Evolutionary conservation across 352 stramenopile species (phyloP), one percentile per base, ranked within the genome.

Genomic region (Phytopythium oedochilum): DNA sequence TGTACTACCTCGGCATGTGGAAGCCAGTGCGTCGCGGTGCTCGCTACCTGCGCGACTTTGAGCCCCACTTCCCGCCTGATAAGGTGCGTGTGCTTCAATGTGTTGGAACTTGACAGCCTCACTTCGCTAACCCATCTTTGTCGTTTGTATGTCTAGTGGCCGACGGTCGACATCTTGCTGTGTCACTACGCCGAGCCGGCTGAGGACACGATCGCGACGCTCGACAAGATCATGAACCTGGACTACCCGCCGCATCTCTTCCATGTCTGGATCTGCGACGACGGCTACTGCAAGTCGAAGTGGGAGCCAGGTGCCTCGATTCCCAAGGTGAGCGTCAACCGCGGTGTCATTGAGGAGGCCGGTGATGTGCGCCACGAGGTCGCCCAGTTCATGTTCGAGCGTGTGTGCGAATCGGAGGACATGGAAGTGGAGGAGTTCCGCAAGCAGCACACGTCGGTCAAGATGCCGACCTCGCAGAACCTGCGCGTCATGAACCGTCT

Each of bases 1-100:
- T 86, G 5, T 89, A 89, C 64, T 89, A 89, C 59, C 65, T 89
- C 29, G 79, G 79, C 29, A 89, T 89, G 79, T 89, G 79, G 79
- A 88, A 85, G 57, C 79, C 79, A 3, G 79, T 89, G 36, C 79
- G 79, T 64, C 79, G 79, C 28, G 79, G 79, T 7, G 79, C 79
- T 29, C 74, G 79, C 10, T 89, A 88, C 59, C 55, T 89, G 22
- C 54, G 65, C 2, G 79, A 89, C 42, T 89, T 89, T 48, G 83
- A 88, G 42, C 79, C 79, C 5, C 72, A 83, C 47, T 88, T 89
- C 45, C 74, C 75, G 12, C 69, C 74, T 0, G 65, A 71, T 47
- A 87, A 87, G 40, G 40, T 47, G 40, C 40, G 40, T 47, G 29
- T 31, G 11, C 25, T 5, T 20, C 12, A 4, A 4, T 47, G 20